Conservation (phyloP, 495 filamentous ascomycete genomes). For the Annulohypoxylon stygium region DNA sequence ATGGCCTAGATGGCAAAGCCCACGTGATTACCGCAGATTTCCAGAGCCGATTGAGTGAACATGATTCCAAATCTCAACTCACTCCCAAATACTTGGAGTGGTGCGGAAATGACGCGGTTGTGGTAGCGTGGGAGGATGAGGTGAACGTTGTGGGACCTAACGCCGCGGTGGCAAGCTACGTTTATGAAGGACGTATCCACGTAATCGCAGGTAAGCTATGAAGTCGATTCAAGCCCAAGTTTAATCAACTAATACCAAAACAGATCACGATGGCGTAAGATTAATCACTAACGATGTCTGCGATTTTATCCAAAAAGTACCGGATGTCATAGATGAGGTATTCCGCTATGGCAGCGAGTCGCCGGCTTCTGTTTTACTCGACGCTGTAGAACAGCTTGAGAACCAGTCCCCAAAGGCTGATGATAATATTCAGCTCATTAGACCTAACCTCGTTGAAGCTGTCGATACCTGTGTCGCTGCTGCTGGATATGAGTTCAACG, state of each 20-base stretch:
- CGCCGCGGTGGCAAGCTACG: slow-evolving; percentile 82
- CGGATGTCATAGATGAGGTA: slow-evolving; percentile 87
- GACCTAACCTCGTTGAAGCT: slow-evolving; percentile 85
- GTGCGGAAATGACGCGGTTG: slow-evolving; percentile 96
- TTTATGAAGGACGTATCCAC: slow-evolving; percentile 92
- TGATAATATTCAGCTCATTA: slow-evolving; percentile 95
- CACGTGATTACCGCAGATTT: slow-evolving; percentile 97
- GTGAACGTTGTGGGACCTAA: slow-evolving; percentile 93
- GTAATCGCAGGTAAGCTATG: slow-evolving; percentile 77
- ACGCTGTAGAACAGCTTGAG: slow-evolving; percentile 92
- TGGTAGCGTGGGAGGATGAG: slow-evolving; percentile 97
- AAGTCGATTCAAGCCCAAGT: slow-evolving; percentile 56
- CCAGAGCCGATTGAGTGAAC: slow-evolving; percentile 89
- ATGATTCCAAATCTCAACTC: slow-evolving; percentile 88
- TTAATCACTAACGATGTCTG: slow-evolving; percentile 91
- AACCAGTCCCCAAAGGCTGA: slow-evolving; percentile 96
- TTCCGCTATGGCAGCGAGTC: slow-evolving; percentile 89
- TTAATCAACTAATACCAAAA: slow-evolving; percentile 69
- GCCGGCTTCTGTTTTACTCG: slow-evolving; percentile 88
- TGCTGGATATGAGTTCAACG: slow-evolving; percentile 89
- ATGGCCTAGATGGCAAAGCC: slow-evolving; percentile 85
- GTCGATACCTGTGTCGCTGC: slow-evolving; percentile 87
- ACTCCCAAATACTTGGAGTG: slow-evolving; percentile 89
- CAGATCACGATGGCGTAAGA: slow-evolving; percentile 90
- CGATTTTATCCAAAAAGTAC: slow-evolving; percentile 94